Conservation (phyloP, 2,329 filamentous ascomycete genomes). For the Plectosphaerella cucumerina region DNA sequence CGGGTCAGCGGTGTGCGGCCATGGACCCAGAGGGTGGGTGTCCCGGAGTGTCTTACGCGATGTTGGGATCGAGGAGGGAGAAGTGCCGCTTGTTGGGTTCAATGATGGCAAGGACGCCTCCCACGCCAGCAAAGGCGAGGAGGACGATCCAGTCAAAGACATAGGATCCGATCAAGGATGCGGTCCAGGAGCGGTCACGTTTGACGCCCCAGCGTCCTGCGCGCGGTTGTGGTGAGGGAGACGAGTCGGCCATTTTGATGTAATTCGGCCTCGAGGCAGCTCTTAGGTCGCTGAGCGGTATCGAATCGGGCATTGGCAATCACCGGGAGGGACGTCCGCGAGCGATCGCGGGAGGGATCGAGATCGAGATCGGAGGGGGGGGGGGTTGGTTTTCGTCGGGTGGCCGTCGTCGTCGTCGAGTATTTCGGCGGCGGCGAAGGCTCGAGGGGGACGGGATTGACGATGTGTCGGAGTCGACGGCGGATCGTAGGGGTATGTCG, state of each 20-base stretch:
- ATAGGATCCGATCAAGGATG: slow-evolving; percentile 55
- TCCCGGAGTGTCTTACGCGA: slow-evolving; percentile 51
- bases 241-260: slow-evolving; percentile 26
- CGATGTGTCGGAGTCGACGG: no score
- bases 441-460: no score
- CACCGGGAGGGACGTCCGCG: slow-evolving; percentile 7
- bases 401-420: no score
- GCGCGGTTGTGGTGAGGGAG: slow-evolving; percentile 7
- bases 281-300: slow-evolving; percentile 10
- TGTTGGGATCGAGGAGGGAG: slow-evolving; percentile 65
- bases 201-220: slow-evolving; percentile 5
- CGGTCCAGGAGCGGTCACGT: slow-evolving; percentile 7
- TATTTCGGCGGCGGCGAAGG: no score
- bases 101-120: slow-evolving; percentile 53
- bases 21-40: not conserved
- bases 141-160: slow-evolving; percentile 71
- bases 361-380: no score
- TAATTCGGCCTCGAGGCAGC: slow-evolving; percentile 11
- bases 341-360: not conserved
- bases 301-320: slow-evolving; percentile 13
- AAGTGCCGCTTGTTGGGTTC: slow-evolving; percentile 67
- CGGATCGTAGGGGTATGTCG: no score
- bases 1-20: slow-evolving; percentile 3
- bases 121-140: slow-evolving; percentile 52
- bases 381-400: no score